Percentiles rank a stretch among this genome's conserved stretches.
Conservation (phyloP, 257 asterid genomes). For the Solanum tacnaense region DNA sequence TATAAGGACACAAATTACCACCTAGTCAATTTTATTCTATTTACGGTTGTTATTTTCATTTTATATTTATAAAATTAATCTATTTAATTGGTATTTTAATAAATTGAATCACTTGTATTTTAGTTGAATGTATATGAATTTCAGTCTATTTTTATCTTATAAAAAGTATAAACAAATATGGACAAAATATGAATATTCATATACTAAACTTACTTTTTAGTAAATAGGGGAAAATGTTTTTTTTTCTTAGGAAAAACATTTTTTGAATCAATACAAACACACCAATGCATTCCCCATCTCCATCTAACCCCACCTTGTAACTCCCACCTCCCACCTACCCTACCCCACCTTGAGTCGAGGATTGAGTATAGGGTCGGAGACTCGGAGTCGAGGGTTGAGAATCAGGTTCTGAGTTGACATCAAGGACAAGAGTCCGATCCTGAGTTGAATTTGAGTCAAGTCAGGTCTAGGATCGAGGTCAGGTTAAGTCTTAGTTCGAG, state of each 20-base stretch:
- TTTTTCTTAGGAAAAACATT: too few species aligned
- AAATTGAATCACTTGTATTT: background rate
- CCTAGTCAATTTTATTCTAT: background rate
- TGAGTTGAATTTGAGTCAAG: background rate
- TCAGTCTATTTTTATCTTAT: background rate
- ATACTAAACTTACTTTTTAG: too few species aligned
- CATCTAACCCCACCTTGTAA: background rate
- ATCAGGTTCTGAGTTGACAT: too few species aligned
- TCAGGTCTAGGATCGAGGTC: background rate
- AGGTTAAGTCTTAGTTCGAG: background rate
- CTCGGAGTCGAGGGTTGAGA: background rate
- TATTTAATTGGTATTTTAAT: background rate
- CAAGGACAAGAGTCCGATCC: background rate
- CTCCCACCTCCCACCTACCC: too few species aligned
- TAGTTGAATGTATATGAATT: background rate
- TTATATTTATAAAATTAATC: background rate
- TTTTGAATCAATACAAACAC: background rate
- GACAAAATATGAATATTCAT: background rate
- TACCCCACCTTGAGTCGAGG: background rate
- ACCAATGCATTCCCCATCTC: background rate
- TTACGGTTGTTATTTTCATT: background rate
- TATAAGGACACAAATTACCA: background rate
- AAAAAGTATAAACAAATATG: background rate
- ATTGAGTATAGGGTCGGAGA: background rate
- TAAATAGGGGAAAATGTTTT: background rate